These are phyloP conservation scores for Beauveria varroae DNA, from an alignment of 2,329 filamentous ascomycete species.

Conservation along the genomic window DNA sequence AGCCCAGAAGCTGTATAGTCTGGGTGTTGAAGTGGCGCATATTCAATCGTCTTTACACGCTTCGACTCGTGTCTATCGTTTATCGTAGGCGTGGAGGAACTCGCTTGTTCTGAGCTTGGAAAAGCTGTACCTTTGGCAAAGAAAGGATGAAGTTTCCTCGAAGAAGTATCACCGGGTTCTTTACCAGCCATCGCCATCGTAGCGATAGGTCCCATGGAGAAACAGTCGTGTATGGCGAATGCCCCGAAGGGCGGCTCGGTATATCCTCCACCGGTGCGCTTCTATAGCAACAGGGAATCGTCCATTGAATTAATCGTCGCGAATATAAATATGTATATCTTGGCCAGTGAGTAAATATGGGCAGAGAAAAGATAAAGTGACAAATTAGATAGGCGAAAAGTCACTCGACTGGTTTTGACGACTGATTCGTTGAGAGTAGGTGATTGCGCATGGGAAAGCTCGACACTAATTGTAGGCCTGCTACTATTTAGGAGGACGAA, in stretches of 20 bases:
- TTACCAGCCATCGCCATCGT: conserved; percentile 38
- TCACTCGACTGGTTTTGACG: not conserved
- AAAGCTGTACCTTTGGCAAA: conserved; percentile 29
- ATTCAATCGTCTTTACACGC: conserved; percentile 32
- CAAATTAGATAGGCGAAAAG: not conserved
- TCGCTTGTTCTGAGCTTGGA: not conserved
- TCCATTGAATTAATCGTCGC: not conserved
- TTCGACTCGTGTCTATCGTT: conserved; percentile 22
- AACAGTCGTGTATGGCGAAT: not conserved
- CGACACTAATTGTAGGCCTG: not conserved
- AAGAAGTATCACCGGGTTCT: conserved; percentile 25
- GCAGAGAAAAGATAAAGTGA: too few species aligned
- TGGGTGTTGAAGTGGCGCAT: conserved; percentile 10
- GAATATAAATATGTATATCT: not conserved
- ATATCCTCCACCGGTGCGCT: not conserved
- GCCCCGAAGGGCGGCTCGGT: not conserved
- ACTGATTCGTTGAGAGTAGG: not conserved
- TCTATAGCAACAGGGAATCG: conserved; percentile 2
- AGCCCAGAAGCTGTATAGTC: not conserved
- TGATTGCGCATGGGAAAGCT: not conserved
- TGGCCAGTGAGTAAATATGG: too few species aligned
- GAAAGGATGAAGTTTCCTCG: conserved; percentile 49
- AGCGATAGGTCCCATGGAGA: conserved; percentile 35
- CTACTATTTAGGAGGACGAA: not conserved
- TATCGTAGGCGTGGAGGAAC: not conserved